Evolutionary conservation across 2,329 filamentous ascomycete genomes (phyloP), one percentile per base, ranked within the genome.

Genomic region (Penicillium sp.): DNA sequence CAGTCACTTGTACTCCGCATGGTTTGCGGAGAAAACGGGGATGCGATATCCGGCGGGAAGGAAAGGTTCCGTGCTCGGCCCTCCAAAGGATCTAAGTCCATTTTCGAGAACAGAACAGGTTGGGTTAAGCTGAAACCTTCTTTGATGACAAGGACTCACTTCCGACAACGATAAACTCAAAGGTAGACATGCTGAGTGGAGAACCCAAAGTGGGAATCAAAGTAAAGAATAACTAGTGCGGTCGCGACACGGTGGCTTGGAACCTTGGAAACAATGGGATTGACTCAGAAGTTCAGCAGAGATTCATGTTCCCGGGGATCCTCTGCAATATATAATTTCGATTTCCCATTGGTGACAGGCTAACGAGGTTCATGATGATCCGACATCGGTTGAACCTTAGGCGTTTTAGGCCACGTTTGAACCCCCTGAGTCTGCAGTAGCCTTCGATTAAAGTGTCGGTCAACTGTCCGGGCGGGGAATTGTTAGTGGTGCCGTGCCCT

Each of bases 141-240:
- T 31, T 6, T 2, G 28, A 36, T 26, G 49, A 23, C 23, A 23
- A 48, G 24, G n/a, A 58, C 56, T 61, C 46, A 61, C 58, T 59
- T 36, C 58, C 58, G 10, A 61, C 58, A 4, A 61, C 11, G 26
- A 61, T 48, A 40, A 61, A 61, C 7, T 61, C 58, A 48, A 54
- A 60, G 11, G 56, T 50, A 2, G 58, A 60, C 58, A 60, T 60
- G 5, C 16, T 46, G 39, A 2, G 31, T 16, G 33, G 34, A 34
- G 9, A 10, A 37, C 14, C 18, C 16, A 10, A 37, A 28, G 5
- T 28, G 5, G 24, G 24, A 28, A 28, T 28, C 5, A 28, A 28
- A 28, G 10, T 10, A 28, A 28, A 5, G 24, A 10, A 28, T 10
- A 28, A 28, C 24, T 28, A 28, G 24, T 28, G 5, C n/a, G n/a